Evolutionary conservation across 257 asterid species (phyloP), one percentile per base, ranked within the genome.

Genomic region (Parsonsia alboflavescens): DNA sequence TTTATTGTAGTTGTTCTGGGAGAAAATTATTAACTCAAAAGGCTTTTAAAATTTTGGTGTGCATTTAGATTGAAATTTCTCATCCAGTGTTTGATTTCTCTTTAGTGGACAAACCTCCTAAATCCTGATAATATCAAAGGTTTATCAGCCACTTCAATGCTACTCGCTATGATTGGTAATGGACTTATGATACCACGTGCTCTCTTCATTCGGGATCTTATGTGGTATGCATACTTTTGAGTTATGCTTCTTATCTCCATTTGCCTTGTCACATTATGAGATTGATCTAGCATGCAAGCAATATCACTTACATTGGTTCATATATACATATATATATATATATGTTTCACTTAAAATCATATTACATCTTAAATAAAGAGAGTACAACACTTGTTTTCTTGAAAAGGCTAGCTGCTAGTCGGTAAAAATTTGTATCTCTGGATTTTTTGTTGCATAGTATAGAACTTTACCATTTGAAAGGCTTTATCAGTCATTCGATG

Each of bases 141-240:
- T 58, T 81, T 91, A 80, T 93, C 97, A 70, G 94, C 97, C 68
- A 82, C 89, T 81, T 85, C 99, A 65, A 92, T 94, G 99, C 78
- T 94, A 86, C 96, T 94, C 80, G 97, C 97, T 26, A 85, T 94
- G 96, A 76, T 92, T 6, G 99, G 99, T 72, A 94, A 94, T 68
- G 99, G 98, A 26, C 97, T 94, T 62, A 70, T 94, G 96, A 87
- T 94, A 79, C 98, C 98, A 70, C 96, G 98, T 30, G 89, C 99
- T 68, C 90, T 94, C 72, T 84, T 92, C 44, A 82, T 83, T 81
- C 97, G 97, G 71, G 98, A 92, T 85, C 81, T 94, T 26, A 94
- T 94, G 98, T 94, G 99, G 99, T 94, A 88, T 63, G 83, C 0
- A 59, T 80, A 1, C 39, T 79, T 63, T 33, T 61, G 26, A 46